Evolutionary conservation across 2,329 filamentous ascomycete species (phyloP), one percentile per base, ranked within the genome.

Genomic region (Fusarium vanettenii): DNA sequence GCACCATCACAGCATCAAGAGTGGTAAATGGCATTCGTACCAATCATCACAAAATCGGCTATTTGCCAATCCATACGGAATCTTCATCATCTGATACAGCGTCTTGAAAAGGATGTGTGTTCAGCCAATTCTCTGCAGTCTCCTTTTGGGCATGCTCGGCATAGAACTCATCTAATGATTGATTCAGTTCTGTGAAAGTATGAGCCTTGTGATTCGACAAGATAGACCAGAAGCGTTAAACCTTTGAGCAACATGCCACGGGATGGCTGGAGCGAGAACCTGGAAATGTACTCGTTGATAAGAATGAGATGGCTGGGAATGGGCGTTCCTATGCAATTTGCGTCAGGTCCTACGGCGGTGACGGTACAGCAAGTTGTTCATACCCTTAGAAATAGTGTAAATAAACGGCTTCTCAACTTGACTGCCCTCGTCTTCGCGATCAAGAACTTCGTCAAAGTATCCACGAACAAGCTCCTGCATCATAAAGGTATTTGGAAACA

Each of bases 401-500:
- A 77, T 70, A 13, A 27, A 60, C 29, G 73, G 69, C 5, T 22
- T 64, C 8, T 76, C 71, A 22, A 67, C 43, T 27, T 57, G 2
- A 10, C 59, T 8, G 18, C 69, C 71, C 16, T 62, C 39, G 0
- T 72, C 72, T 20, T 65, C n/a, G 7, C 67, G 67, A 41, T 76
- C 75, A 33, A 75, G 64, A 39, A 29, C 11, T 3, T 76, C 57
- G 41, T 76, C 74, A 48, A 72, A 64, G 50, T 71, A 68, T 45
- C 31, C 45, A 5, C 75, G 70, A 3, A 73, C 16, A 11, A 60
- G 22, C 39, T 75, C 74, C 16, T 77, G 74, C 70, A 71, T 69
- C 52, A 59, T 66, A n/a, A 75, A 75, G 2, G 75, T 76, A 45
- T 77, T 75, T 6, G 75, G 75, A n/a, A 64, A 75, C 74, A 76